Evolutionary conservation across 1,139 yeast species (phyloP).

Genomic region (Eremothecium cymbalariae): DNA sequence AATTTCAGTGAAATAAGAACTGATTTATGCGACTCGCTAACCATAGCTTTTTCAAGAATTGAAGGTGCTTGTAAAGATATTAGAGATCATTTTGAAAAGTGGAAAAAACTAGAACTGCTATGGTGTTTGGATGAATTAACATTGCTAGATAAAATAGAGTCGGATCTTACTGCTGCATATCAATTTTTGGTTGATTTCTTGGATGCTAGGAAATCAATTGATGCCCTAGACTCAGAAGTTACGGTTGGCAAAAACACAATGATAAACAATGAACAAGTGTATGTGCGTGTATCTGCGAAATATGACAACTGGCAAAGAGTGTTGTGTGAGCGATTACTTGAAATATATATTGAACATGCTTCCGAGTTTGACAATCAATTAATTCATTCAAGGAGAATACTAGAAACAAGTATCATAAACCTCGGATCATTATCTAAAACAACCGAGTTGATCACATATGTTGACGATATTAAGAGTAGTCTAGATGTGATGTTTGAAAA

Average conservation of each 20-base stretch:
- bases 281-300: conserved; percentile 8
- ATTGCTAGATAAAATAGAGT: conserved; percentile 1
- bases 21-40: conserved; percentile 4
- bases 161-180: background rate
- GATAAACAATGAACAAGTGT: conserved; percentile 6
- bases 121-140: conserved; percentile 6
- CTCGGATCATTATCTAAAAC: conserved; percentile 4
- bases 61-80: background rate
- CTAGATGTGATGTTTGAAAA: background rate
- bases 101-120: conserved; percentile 5
- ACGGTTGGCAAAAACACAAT: background rate
- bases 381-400: conserved; percentile 2
- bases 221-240: background rate
- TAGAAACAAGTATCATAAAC: conserved; percentile 6
- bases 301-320: conserved; percentile 15
- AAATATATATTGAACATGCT: conserved; percentile 10
- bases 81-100: background rate
- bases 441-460: conserved; percentile 4
- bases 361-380: conserved; percentile 7
- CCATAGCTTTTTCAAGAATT: background rate
- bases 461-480: conserved; percentile 3
- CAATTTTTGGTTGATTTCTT: background rate
- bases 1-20: conserved; percentile 2
- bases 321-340: conserved; percentile 8
- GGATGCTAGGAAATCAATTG: conserved; percentile 4